phyloP scores from a whole-genome alignment of 176 grass and related monocot species.

The Oryza nivara region DNA sequence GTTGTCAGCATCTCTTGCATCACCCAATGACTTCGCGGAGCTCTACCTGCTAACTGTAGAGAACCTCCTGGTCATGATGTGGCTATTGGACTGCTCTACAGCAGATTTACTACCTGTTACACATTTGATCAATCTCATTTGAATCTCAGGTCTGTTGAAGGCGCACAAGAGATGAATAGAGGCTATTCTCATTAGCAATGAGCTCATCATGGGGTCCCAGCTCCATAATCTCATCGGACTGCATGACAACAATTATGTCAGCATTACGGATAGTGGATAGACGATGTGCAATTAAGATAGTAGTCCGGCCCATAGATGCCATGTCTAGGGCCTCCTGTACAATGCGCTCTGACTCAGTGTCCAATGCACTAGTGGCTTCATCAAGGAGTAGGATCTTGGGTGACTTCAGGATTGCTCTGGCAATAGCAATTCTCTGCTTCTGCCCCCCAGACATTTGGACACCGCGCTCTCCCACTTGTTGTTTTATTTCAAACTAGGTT shows the following conservation, averaged over 20 bases:
- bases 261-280: conserved; percentile 92
- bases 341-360: too few species aligned
- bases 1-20: too few species aligned
- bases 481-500: conserved; percentile 4
- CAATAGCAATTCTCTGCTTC: conserved; percentile 29
- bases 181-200: conserved; percentile 62
- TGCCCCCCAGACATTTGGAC: conserved; percentile 79
- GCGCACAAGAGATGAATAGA: conserved; percentile 80
- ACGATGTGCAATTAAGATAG: conserved; percentile 89
- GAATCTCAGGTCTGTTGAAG: conserved; percentile 75
- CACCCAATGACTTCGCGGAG: conserved; percentile 63
- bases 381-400: too few species aligned
- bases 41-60: conserved; percentile 77
- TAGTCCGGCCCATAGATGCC: conserved; percentile 74
- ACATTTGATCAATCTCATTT: conserved; percentile 39
- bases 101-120: conserved; percentile 48
- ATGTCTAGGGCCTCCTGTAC: conserved; percentile 25
- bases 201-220: conserved; percentile 88
- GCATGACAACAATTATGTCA: conserved; percentile 87
- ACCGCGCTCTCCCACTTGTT: conserved; percentile 21
- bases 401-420: too few species aligned
- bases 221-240: conserved; percentile 78
- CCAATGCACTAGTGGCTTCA: too few species aligned
- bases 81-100: conserved; percentile 58
- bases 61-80: conserved; percentile 82